These are phyloP conservation scores for Pyrus communis DNA, from an alignment of 306 rosid species.

Conservation along the genomic window DNA sequence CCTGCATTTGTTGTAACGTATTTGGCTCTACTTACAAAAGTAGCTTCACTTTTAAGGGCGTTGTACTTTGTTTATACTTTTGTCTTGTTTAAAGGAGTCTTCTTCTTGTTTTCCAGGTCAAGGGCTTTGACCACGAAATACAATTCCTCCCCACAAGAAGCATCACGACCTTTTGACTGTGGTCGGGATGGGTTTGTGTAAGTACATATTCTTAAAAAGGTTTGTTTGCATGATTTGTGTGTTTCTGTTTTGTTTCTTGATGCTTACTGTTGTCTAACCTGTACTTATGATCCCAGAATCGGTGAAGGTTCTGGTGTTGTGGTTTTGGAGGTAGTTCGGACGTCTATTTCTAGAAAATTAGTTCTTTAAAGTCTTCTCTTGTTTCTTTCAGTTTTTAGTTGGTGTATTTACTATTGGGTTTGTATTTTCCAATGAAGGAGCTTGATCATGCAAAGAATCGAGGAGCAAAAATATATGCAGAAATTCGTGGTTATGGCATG, in stretches of 20 bases:
- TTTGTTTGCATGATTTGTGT: neutral
- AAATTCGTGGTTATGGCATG: constrained; percentile 93
- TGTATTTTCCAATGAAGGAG: constrained; percentile 42
- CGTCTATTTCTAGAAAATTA: neutral
- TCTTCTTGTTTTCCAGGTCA: constrained; percentile 44
- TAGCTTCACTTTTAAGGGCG: neutral
- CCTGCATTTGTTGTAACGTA: neutral
- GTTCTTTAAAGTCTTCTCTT: neutral
- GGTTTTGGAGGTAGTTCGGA: constrained; percentile 78
- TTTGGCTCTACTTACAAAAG: neutral
- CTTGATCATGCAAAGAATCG: constrained; percentile 77
- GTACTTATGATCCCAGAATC: constrained; percentile 45
- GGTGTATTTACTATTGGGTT: constrained; percentile 15
- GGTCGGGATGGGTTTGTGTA: constrained; percentile 96
- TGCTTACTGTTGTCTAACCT: constrained; percentile 19
- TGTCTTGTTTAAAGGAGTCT: neutral
- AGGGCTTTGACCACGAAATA: constrained; percentile 74
- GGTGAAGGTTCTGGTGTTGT: constrained; percentile 89
- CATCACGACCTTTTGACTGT: constrained; percentile 81
- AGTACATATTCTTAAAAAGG: constrained; percentile 21
- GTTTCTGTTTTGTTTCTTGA: constrained; percentile 3
- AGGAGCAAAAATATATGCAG: constrained; percentile 84
- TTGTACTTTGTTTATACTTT: neutral
- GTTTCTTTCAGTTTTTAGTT: constrained; percentile 5
- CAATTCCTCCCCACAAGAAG: constrained; percentile 75